phyloP scores from a whole-genome alignment of 257 asterid genomes.

The Verbascum thapsus region DNA sequence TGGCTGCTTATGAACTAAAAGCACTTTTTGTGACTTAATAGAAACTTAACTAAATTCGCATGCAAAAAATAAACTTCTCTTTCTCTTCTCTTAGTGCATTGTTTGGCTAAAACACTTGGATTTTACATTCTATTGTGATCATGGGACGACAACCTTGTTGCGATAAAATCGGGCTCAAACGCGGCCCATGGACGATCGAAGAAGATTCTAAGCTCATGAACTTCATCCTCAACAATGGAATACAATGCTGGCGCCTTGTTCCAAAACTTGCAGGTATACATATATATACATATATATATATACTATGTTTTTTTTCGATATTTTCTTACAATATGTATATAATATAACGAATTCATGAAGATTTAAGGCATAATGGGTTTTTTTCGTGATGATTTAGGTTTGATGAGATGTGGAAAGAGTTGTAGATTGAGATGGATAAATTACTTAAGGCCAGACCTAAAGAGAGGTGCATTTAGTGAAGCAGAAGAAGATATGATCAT shows the following conservation, averaged over 20 bases:
- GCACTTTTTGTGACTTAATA: constrained; percentile 6
- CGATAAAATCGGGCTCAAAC: constrained; percentile 68
- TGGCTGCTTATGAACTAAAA: constrained; percentile 24
- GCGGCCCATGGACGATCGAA: constrained; percentile 87
- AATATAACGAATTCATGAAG: not conserved
- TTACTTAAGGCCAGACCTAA: constrained; percentile 80
- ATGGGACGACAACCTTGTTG: constrained; percentile 96
- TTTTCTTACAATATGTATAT: too few relatives aligned
- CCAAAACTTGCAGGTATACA: constrained; percentile 76
- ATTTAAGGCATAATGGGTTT: not conserved
- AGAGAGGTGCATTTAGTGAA: constrained; percentile 79
- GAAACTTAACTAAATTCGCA: not conserved
- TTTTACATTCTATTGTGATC: not conserved
- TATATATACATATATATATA: too few relatives aligned
- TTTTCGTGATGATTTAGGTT: constrained; percentile 39
- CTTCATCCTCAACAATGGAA: constrained; percentile 84
- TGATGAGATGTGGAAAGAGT: constrained; percentile 89
- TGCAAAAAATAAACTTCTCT: constrained; percentile 7
- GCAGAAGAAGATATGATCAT: constrained; percentile 85
- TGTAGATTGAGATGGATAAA: constrained; percentile 91
- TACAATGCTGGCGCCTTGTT: constrained; percentile 81
- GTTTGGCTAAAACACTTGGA: not conserved
- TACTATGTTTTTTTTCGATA: too few relatives aligned
- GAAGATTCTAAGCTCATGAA: constrained; percentile 82
- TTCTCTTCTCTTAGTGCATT: not conserved